Conservation (phyloP, 2,329 filamentous ascomycete species). For the Aureobasidium namibiae region DNA sequence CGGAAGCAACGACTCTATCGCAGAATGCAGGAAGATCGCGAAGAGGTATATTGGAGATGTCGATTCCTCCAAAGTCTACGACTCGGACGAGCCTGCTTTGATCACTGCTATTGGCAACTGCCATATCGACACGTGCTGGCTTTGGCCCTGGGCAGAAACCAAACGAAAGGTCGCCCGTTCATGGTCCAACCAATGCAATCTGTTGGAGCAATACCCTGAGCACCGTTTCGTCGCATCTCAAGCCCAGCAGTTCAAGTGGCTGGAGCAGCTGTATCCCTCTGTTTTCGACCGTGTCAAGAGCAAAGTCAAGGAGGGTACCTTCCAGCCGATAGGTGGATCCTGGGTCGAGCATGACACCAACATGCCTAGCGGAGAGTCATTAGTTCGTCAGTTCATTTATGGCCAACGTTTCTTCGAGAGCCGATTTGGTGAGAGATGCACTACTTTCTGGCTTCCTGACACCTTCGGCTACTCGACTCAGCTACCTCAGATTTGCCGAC, state of each 20-base stretch:
- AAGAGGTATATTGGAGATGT: constrained; percentile 74
- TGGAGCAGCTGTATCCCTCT: constrained; percentile 79
- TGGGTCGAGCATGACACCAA: constrained; percentile 99
- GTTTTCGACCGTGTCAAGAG: constrained; percentile 84
- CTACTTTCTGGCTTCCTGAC: constrained; percentile 95
- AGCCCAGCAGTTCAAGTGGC: constrained; percentile 97
- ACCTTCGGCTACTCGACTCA: constrained; percentile 97
- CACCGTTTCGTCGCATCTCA: constrained; percentile 87
- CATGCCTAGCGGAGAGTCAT: constrained; percentile 87
- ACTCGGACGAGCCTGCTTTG: constrained; percentile 62
- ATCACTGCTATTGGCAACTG: constrained; percentile 91
- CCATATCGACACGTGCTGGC: constrained; percentile 96
- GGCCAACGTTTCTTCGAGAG: constrained; percentile 93
- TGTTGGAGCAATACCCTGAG: constrained; percentile 93
- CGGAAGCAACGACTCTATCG: constrained; percentile 63
- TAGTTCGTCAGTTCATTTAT: constrained; percentile 90
- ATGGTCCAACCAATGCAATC: constrained; percentile 92
- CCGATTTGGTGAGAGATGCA: constrained; percentile 78
- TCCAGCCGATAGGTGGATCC: constrained; percentile 92
- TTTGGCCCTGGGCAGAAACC: constrained; percentile 97
- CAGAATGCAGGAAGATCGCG: constrained; percentile 73
- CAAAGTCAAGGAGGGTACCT: constrained; percentile 83
- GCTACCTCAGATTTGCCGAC: constrained; percentile 82
- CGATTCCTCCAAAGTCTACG: constrained; percentile 77
- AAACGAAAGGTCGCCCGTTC: constrained; percentile 93